Conservation (phyloP, 2,329 filamentous ascomycete species). For the Gremmenia infestans region DNA sequence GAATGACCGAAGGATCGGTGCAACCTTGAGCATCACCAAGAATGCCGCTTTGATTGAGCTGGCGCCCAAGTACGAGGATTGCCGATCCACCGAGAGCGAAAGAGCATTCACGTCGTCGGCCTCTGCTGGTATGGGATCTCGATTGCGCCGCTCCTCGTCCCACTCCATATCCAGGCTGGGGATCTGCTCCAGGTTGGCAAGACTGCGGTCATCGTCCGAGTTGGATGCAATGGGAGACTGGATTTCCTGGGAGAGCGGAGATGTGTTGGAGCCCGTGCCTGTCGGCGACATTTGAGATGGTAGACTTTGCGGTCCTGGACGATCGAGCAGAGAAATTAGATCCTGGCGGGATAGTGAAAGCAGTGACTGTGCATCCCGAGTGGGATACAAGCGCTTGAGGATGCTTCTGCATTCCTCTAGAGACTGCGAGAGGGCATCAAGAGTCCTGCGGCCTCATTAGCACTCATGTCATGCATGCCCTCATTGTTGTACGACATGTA, state of each 20-base stretch:
- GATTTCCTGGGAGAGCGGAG: constrained; percentile 43
- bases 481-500: not conserved
- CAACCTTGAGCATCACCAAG: constrained; percentile 57
- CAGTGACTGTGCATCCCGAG: constrained; percentile 46
- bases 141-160: constrained; percentile 57
- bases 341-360: constrained; percentile 54
- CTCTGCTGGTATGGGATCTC: constrained; percentile 54
- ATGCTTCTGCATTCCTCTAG: constrained; percentile 62
- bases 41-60: constrained; percentile 72
- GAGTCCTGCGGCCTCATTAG: constrained; percentile 39
- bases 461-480: not conserved
- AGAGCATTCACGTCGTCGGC: constrained; percentile 69
- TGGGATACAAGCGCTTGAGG: constrained; percentile 57
- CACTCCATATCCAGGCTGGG: constrained; percentile 59
- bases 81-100: constrained; percentile 52
- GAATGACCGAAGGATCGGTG: constrained; percentile 44
- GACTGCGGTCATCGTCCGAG: constrained; percentile 40
- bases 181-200: constrained; percentile 60
- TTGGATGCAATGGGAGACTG: constrained; percentile 46
- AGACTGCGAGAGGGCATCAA: constrained; percentile 59
- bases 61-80: constrained; percentile 64
- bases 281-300: constrained; percentile 45
- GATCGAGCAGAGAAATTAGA: constrained; percentile 52
- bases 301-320: constrained; percentile 27
- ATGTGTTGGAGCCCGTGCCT: constrained; percentile 50